A percentile compares a stretch with the other conserved stretches of the same genome.
phyloP scores from a whole-genome alignment of 306 rosid species.

The Astragalus glycyphyllos region DNA sequence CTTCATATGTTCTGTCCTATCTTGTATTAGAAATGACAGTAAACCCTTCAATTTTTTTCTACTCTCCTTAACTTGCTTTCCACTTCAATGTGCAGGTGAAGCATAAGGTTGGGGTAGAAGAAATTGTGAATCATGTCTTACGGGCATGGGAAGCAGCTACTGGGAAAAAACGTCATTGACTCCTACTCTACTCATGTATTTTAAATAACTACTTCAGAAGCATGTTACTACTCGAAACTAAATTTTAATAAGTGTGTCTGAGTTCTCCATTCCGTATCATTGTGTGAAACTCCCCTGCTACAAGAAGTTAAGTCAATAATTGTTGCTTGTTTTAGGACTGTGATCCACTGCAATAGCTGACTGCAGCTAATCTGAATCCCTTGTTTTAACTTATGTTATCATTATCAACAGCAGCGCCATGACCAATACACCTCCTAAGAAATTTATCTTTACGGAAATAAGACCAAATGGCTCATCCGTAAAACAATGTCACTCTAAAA shows the following conservation, averaged over 20 bases:
- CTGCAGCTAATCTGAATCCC: too few relatives aligned
- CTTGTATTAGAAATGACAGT: neutral
- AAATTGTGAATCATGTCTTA: slow-evolving; percentile 73
- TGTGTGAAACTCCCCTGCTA: neutral
- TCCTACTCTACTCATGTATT: slow-evolving; percentile 6
- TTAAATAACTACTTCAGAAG: neutral
- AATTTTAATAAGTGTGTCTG: neutral
- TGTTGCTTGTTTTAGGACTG: too few relatives aligned
- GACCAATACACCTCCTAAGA: too few relatives aligned
- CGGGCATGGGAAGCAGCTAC: slow-evolving; percentile 77
- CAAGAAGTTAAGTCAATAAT: neutral
- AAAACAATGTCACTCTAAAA: too few relatives aligned
- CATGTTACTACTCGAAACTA: neutral
- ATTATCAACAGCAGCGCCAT: too few relatives aligned
- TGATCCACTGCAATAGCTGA: too few relatives aligned
- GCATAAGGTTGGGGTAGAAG: slow-evolving; percentile 80
- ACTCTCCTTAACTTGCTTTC: slow-evolving; percentile 3
- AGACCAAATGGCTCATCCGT: too few relatives aligned
- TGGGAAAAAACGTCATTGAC: slow-evolving; percentile 71
- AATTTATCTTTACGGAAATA: too few relatives aligned
- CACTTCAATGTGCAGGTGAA: slow-evolving; percentile 63
- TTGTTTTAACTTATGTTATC: neutral
- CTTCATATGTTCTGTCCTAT: neutral
- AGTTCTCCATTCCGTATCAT: neutral
- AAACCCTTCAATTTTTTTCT: neutral